Base-by-base conservation (phyloP, 2,329 filamentous ascomycete species). In the Chaetothyriales sp. region DNA sequence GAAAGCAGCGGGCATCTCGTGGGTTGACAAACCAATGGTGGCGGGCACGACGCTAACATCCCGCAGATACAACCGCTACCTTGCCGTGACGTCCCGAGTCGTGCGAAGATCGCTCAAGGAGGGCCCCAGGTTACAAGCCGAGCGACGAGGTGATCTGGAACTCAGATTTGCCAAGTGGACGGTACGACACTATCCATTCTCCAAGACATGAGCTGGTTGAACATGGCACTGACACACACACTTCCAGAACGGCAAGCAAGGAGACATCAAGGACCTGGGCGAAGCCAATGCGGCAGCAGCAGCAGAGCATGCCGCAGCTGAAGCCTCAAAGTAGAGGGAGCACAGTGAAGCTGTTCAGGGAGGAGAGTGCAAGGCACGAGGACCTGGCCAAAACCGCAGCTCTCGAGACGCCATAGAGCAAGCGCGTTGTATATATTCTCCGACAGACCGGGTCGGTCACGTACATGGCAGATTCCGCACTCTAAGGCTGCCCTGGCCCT, bases 71-170 rank as follows among this genome's bases (percentile, higher is more conserved):
- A 98, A 98, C 84, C 92, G 89, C 76, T 96, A 95, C 83, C 83
- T 98, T 69, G 82, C 89, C 67, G 80, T 98, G 74, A 88, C 92
- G 66, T 81, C 89, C 72, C 88, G 89, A 72, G 85, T 86, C 67
- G 86, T 98, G 70, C 92, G 93, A 75, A 85, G 87, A 70, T 94
- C 88, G 70, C 78, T 98, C 70, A 95, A 96, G 79, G 92, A 98
- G 67, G 86, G 92, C 53, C 84, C 88, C 76, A 81, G 92, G 74
- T 71, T 95, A 61, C 69, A 70, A 61, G 88, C 89, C 59, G 92
- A 96, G 80, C 83, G 86, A 68, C 82, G 92, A 68, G 89, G 88
- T 66, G 80, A 88, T 71, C 83, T 83, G 73, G 90, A 96, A 51
- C 73, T 98, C 63, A 82, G 82, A 71, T 93, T 95, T 65, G 77